Percentiles rank a stretch among this genome's conserved stretches.
These are phyloP conservation scores for Fusarium heterosporum DNA, from an alignment of 2,329 filamentous ascomycete genomes.

Conservation along the genomic window DNA sequence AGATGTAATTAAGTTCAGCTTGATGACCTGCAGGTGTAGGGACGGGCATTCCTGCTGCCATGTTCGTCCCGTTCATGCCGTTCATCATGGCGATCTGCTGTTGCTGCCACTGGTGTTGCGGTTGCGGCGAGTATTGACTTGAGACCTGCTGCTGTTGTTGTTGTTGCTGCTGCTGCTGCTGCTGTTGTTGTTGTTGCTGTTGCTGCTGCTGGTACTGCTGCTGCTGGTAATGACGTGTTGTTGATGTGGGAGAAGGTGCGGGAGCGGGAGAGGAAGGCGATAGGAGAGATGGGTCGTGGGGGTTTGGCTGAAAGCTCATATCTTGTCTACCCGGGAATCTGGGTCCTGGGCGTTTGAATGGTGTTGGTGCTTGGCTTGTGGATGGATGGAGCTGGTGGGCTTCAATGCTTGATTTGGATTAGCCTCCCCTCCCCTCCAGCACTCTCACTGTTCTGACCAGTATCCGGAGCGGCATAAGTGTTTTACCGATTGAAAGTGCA, in stretches of 20 bases:
- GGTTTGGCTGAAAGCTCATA: slow-evolving; percentile 50
- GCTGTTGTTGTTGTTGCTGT: slow-evolving; percentile 38
- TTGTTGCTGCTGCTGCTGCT: slow-evolving; percentile 37
- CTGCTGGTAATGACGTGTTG: slow-evolving; percentile 47
- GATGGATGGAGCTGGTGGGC: slow-evolving; percentile 35
- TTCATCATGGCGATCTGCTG: slow-evolving; percentile 56
- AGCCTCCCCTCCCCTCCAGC: slow-evolving; percentile 36
- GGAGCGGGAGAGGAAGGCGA: slow-evolving; percentile 35
- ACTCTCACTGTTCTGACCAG: slow-evolving; percentile 19
- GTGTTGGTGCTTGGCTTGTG: slow-evolving; percentile 37
- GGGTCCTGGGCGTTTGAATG: slow-evolving; percentile 42
- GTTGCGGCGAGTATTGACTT: slow-evolving; percentile 34
- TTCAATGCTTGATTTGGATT: slow-evolving; percentile 44
- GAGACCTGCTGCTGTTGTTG: slow-evolving; percentile 39
- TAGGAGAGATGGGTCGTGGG: slow-evolving; percentile 44
- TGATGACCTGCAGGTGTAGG: slow-evolving; percentile 76
- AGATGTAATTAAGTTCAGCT: slow-evolving; percentile 75
- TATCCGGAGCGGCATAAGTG: slow-evolving; percentile 26
- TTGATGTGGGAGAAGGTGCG: slow-evolving; percentile 31
- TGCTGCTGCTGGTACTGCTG: slow-evolving; percentile 42
- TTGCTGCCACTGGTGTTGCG: slow-evolving; percentile 44
- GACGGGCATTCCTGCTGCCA: slow-evolving; percentile 61
- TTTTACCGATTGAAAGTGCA: slow-evolving; percentile 20
- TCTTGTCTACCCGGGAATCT: slow-evolving; percentile 42
- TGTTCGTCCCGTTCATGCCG: slow-evolving; percentile 62